Percentiles rank a stretch among this genome's conserved stretches.
Conservation (phyloP, 1,284 basidiomycete species). For the Papiliotrema flavescens region DNA sequence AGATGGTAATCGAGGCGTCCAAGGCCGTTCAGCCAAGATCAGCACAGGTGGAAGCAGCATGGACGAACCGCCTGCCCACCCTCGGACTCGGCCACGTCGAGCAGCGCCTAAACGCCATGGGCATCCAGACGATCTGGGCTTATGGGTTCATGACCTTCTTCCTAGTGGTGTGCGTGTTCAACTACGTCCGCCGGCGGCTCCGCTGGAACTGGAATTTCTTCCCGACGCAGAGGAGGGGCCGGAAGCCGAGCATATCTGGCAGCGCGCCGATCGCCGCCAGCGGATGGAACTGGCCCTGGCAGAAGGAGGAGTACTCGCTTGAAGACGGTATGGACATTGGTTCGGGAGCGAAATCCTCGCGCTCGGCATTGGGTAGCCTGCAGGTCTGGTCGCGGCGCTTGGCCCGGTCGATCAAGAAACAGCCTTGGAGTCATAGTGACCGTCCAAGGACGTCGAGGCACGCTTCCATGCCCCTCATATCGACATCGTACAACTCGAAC, state of each 20-base stretch:
- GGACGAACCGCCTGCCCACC: slow-evolving; percentile 11
- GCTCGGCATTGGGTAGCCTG: slow-evolving; percentile 11
- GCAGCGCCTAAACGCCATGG: slow-evolving; percentile 22
- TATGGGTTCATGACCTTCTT: slow-evolving; percentile 29
- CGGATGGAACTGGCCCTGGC: slow-evolving; percentile 6
- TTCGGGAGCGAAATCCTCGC: slow-evolving; percentile 1
- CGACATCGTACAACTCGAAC: background rate
- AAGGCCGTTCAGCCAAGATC: slow-evolving; percentile 53
- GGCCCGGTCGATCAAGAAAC: slow-evolving; percentile 9
- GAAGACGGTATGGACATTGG: slow-evolving; percentile 19
- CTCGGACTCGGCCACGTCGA: slow-evolving; percentile 18
- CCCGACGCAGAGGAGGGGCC: slow-evolving; percentile 10
- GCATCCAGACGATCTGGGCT: slow-evolving; percentile 36
- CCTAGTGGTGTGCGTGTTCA: slow-evolving; percentile 23
- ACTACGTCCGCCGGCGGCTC: slow-evolving; percentile 13
- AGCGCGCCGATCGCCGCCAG: background rate
- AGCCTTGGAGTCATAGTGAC: background rate
- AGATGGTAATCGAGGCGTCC: slow-evolving; percentile 95
- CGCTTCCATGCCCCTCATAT: slow-evolving; percentile 7
- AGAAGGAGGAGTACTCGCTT: slow-evolving; percentile 4
- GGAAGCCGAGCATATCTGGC: slow-evolving; percentile 24
- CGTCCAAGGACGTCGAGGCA: slow-evolving; percentile 1
- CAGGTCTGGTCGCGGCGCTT: slow-evolving; percentile 22
- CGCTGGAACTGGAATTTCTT: slow-evolving; percentile 3
- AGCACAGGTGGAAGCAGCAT: slow-evolving; percentile 16